These are phyloP conservation scores for Chrysoporthe cubensis DNA, from an alignment of 2,329 filamentous ascomycete genomes.

Conservation along the genomic window DNA sequence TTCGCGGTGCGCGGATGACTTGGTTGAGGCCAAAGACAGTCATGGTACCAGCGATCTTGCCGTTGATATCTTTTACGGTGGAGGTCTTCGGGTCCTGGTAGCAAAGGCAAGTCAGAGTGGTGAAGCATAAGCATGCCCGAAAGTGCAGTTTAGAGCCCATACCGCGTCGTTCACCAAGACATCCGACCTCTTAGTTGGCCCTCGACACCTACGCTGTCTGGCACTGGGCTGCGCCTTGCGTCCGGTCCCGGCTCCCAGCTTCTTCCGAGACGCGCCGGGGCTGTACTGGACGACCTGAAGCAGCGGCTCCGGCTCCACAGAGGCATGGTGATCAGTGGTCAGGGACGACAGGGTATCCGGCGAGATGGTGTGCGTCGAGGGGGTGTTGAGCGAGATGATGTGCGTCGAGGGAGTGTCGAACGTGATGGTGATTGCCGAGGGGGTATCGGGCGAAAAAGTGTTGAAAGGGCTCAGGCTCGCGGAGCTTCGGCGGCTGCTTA, in stretches of 20 bases:
- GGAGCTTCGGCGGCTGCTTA: not conserved
- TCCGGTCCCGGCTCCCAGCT: not conserved
- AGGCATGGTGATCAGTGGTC: not conserved
- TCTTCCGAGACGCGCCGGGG: not conserved
- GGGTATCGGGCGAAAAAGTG: not conserved
- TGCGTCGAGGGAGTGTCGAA: not conserved
- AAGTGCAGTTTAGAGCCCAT: not conserved
- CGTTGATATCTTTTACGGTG: not conserved
- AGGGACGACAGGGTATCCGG: not conserved
- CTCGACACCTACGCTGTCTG: not conserved
- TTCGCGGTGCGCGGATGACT: not conserved
- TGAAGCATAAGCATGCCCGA: not conserved
- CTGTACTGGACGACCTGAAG: not conserved
- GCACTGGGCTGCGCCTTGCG: not conserved
- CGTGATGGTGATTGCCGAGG: not conserved
- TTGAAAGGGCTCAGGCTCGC: not conserved
- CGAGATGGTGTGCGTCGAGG: too few relatives aligned
- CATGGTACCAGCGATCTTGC: not conserved
- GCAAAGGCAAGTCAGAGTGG: not conserved
- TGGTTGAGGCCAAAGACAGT: not conserved
- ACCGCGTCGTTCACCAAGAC: not conserved
- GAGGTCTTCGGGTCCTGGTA: not conserved
- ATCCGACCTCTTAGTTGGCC: not conserved
- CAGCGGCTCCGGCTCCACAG: not conserved
- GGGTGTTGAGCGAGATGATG: too few relatives aligned